phyloP scores from a whole-genome alignment of 2,329 filamentous ascomycete species.

The Xylariaceae sp. region DNA sequence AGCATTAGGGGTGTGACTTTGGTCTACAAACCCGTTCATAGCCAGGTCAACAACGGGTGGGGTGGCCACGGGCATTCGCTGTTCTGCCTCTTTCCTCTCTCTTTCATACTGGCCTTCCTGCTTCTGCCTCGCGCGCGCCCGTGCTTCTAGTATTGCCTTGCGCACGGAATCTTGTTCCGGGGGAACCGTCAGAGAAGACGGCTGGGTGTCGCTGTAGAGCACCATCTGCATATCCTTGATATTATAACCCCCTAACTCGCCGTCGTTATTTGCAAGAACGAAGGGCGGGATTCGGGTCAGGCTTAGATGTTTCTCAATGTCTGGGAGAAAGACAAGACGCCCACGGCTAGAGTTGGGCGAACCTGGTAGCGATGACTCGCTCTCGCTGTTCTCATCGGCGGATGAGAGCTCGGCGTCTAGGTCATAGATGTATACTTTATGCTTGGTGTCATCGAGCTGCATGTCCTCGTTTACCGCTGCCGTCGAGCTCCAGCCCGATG shows the following conservation, averaged over 20 bases:
- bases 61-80: not conserved
- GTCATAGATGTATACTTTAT: slow-evolving; percentile 90
- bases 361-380: slow-evolving; percentile 48
- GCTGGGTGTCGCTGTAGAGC: slow-evolving; percentile 75
- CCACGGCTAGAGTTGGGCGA: slow-evolving; percentile 59
- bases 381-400: slow-evolving; percentile 20
- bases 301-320: slow-evolving; percentile 81
- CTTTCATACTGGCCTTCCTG: slow-evolving; percentile 47
- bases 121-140: slow-evolving; percentile 68
- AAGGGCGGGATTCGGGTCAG: slow-evolving; percentile 72
- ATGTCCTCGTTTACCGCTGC: slow-evolving; percentile 58
- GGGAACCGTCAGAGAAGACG: slow-evolving; percentile 73
- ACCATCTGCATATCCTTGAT: slow-evolving; percentile 69
- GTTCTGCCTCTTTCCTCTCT: not conserved
- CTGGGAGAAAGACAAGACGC: slow-evolving; percentile 78
- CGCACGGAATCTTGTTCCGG: slow-evolving; percentile 78
- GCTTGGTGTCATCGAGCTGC: slow-evolving; percentile 84
- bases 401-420: slow-evolving; percentile 83
- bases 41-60: not conserved
- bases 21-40: slow-evolving; percentile 2
- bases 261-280: slow-evolving; percentile 63
- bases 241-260: slow-evolving; percentile 55
- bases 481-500: slow-evolving; percentile 11
- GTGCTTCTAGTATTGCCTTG: slow-evolving; percentile 81
- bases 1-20: not conserved